phyloP scores from a whole-genome alignment of 2,329 filamentous ascomycete genomes.

The Talaromyces sp. region DNA sequence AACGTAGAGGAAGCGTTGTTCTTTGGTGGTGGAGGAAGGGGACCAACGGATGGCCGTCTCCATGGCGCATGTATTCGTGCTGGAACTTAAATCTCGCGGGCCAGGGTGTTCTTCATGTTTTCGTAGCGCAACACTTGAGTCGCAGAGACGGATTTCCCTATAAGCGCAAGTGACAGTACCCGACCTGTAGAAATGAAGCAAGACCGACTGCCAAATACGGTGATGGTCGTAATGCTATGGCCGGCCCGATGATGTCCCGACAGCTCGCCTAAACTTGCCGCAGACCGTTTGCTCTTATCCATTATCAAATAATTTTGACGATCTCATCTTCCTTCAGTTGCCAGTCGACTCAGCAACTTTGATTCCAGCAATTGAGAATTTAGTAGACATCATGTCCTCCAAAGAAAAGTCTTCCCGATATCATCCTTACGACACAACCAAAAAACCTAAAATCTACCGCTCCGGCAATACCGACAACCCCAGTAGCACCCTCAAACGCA shows the following conservation, averaged over 20 bases:
- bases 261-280: constrained; percentile 18
- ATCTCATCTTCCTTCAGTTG: background rate
- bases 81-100: background rate
- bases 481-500: constrained; percentile 16
- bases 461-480: constrained; percentile 20
- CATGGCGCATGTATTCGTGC: constrained; percentile 35
- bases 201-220: constrained; percentile 12
- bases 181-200: background rate
- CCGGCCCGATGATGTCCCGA: constrained; percentile 31
- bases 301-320: constrained; percentile 1
- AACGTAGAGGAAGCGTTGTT: constrained; percentile 58
- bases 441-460: constrained; percentile 19
- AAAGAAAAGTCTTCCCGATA: constrained; percentile 11
- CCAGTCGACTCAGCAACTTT: background rate
- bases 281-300: background rate
- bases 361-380: background rate
- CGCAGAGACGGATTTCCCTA: background rate
- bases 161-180: background rate
- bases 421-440: constrained; percentile 21
- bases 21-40: constrained; percentile 51
- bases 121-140: background rate
- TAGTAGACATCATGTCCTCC: background rate
- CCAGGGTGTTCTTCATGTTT: constrained; percentile 18
- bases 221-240: constrained; percentile 22
- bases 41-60: constrained; percentile 63